Conservation (phyloP, 106 monocot genomes). For the Iris macrosiphon region DNA sequence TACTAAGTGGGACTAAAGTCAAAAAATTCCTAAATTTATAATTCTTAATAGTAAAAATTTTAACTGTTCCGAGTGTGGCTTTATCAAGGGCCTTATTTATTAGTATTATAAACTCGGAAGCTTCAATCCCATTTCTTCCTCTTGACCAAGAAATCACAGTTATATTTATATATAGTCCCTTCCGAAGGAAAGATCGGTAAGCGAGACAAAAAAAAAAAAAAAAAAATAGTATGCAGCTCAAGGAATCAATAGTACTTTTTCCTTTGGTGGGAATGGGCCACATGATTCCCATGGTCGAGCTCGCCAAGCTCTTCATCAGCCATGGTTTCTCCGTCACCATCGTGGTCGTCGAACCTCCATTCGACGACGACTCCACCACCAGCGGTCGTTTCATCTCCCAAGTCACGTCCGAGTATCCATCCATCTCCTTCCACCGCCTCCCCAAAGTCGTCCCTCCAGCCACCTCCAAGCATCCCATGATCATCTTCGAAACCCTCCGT, state of each 20-base stretch:
- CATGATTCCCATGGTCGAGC: conserved; percentile 4
- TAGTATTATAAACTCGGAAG: no score
- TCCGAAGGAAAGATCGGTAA: no score
- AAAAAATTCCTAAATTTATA: no score
- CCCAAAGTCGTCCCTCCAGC: not conserved
- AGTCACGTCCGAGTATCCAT: not conserved
- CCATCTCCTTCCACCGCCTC: conserved; percentile 16
- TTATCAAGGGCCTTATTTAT: no score
- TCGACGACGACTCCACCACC: not conserved
- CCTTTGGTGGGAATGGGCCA: conserved; percentile 3
- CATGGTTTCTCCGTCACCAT: conserved; percentile 3
- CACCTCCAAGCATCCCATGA: not conserved
- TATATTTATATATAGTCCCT: no score
- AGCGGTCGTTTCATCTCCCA: conserved; percentile 1
- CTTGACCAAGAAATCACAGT: no score
- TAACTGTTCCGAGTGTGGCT: no score
- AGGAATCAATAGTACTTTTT: not conserved
- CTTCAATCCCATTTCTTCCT: no score
- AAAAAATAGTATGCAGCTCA: no score
- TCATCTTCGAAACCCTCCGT: not conserved
- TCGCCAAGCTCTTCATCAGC: conserved; percentile 9
- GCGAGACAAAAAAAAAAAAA: no score
- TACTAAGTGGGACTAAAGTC: no score
- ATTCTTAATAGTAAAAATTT: no score
- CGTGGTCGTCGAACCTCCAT: not conserved